phyloP scores from a whole-genome alignment of 129 eudicot species.

The Dittrichia graveolens region DNA sequence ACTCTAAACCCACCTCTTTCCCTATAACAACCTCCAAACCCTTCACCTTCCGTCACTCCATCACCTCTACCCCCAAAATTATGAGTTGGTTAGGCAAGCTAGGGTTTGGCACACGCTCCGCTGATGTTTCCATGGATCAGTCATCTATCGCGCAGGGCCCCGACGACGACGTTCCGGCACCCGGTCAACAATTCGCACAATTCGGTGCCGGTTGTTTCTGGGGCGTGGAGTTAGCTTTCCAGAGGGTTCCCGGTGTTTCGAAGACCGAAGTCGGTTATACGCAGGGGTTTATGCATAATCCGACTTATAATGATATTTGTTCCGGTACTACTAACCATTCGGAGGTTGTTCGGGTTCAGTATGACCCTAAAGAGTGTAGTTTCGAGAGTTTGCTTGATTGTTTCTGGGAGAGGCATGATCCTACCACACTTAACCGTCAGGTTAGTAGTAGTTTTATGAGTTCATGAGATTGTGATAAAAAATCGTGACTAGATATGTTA shows the following conservation, averaged over 20 bases:
- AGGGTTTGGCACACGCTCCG: constrained; percentile 60
- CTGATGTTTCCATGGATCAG: constrained; percentile 42
- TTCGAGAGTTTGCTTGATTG: constrained; percentile 58
- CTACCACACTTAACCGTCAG: constrained; percentile 88
- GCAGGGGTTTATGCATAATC: constrained; percentile 67
- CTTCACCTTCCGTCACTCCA: constrained; percentile 34
- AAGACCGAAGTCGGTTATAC: constrained; percentile 83
- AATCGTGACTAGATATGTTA: neutral
- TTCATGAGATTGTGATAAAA: neutral
- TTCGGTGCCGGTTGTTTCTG: constrained; percentile 94
- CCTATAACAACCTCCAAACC: constrained; percentile 23
- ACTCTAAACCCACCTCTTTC: constrained; percentile 27
- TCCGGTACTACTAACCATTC: constrained; percentile 70
- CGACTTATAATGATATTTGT: constrained; percentile 73
- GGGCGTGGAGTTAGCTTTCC: constrained; percentile 87
- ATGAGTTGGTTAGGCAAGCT: constrained; percentile 67
- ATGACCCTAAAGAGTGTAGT: constrained; percentile 65
- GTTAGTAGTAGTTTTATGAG: constrained; percentile 22
- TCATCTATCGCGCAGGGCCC: constrained; percentile 66
- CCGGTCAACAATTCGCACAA: constrained; percentile 76
- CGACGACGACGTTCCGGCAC: constrained; percentile 71
- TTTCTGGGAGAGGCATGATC: constrained; percentile 90
- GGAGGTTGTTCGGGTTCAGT: constrained; percentile 87
- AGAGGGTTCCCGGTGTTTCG: constrained; percentile 81
- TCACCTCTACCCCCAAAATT: constrained; percentile 42